phyloP scores from a whole-genome alignment of 495 filamentous ascomycete species.

The Xylaria castorea region DNA sequence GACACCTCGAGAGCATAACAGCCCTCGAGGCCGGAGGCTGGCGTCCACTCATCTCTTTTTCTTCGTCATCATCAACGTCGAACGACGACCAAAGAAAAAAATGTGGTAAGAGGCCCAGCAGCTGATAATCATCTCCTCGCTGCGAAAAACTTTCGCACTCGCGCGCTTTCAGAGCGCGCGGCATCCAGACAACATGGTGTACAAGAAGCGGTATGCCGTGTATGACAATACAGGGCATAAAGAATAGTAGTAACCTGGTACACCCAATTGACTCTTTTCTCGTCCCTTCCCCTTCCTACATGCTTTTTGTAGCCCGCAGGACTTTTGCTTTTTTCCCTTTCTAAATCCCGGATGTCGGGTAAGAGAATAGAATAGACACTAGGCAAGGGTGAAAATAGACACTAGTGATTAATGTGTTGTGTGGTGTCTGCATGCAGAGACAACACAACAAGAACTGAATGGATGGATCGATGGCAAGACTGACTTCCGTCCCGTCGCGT shows the following conservation, averaged over 20 bases:
- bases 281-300: neutral
- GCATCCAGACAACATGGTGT: conserved; percentile 18
- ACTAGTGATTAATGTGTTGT: conserved; percentile 24
- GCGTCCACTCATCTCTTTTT: conserved; percentile 6
- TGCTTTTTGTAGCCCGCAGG: neutral
- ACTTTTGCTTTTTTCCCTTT: conserved; percentile 4
- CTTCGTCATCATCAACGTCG: neutral
- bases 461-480: conserved; percentile 1
- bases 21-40: conserved; percentile 22
- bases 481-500: conserved; percentile 22
- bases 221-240: neutral
- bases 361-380: conserved; percentile 12
- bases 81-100: neutral
- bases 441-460: conserved; percentile 17
- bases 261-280: conserved; percentile 1
- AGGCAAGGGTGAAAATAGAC: conserved; percentile 19
- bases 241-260: neutral
- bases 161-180: neutral
- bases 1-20: neutral
- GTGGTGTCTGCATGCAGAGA: conserved; percentile 7
- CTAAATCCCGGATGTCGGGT: conserved; percentile 6
- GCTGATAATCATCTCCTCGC: conserved; percentile 1
- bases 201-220: conserved; percentile 23
- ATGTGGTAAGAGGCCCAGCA: conserved; percentile 2
- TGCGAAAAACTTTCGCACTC: neutral